Evolutionary conservation across 2,329 filamentous ascomycete species (phyloP), one percentile per base, ranked within the genome.

Genomic region (Trichoderma sp.): DNA sequence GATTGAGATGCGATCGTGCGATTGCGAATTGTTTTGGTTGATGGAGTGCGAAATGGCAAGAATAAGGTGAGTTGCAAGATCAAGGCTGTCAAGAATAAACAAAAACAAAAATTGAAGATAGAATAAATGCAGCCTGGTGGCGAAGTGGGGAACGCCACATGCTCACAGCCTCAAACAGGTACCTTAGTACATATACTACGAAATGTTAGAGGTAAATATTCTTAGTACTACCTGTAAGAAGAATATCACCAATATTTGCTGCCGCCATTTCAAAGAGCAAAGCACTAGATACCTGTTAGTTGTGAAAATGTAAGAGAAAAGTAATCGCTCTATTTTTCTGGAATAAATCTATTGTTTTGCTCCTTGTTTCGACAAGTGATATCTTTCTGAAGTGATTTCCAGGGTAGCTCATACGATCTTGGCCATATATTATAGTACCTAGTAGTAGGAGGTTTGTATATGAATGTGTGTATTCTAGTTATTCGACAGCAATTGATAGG

Each of bases 131-230:
- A 27, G 60, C 35, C 9, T 32, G 25, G 25, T 13, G 50, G 50
- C 50, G 27, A 64, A 54, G 60, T 64, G 25, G 34, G 27, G 60
- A 64, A 42, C 60, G 60, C 60, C 60, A 45, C 60, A 64, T 64
- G 19, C 54, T 25, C 10, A 3, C 60, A 29, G 60, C 50, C 52
- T 34, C 52, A 1, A 4, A 7, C 34, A 34, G 9, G 5, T 25
- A 13, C 0, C 39, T 10, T 34, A n/a, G n/a, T n/a, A n/a, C n/a
- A n/a, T n/a, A n/a, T n/a, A n/a, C n/a, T n/a, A n/a, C n/a, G n/a
- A n/a, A n/a, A n/a, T n/a, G n/a, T n/a, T n/a, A n/a, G n/a, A n/a
- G n/a, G n/a, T n/a, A n/a, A n/a, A n/a, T 35, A 42, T 19, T 45
- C 39, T 2, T 45, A 4, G n/a, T 45, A 9, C n/a, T 45, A 9